Conservation (phyloP, 352 stramenopile species). For the Phytophthora pseudosyringae region DNA sequence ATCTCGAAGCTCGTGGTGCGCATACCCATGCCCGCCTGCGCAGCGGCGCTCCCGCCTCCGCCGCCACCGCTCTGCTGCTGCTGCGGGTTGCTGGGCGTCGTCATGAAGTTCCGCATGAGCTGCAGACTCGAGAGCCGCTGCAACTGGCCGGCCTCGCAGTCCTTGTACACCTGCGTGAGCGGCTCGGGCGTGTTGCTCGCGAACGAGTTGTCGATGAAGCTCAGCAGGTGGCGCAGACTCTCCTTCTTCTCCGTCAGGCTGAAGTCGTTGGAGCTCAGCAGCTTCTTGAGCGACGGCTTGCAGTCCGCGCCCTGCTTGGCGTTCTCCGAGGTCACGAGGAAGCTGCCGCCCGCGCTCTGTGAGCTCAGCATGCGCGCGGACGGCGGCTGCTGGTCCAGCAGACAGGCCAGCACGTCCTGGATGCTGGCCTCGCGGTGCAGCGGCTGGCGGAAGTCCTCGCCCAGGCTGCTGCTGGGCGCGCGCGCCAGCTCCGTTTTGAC, state of each 20-base stretch:
- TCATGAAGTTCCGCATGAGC: slow-evolving; percentile 84
- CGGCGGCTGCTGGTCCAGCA: slow-evolving; percentile 73
- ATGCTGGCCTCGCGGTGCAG: slow-evolving; percentile 80
- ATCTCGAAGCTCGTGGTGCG: slow-evolving; percentile 89
- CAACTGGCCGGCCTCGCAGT: slow-evolving; percentile 72
- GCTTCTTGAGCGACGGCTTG: slow-evolving; percentile 77
- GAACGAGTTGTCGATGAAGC: slow-evolving; percentile 88
- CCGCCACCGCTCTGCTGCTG: too few species aligned
- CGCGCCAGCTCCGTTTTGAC: slow-evolving; percentile 49
- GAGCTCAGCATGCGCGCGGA: slow-evolving; percentile 55
- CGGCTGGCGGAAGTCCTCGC: slow-evolving; percentile 53
- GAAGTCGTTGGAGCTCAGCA: slow-evolving; percentile 86
- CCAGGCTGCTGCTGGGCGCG: slow-evolving; percentile 30
- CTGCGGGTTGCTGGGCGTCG: slow-evolving; percentile 31
- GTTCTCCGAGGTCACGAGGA: slow-evolving; percentile 62
- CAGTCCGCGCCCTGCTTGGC: slow-evolving; percentile 30
- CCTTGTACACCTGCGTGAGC: slow-evolving; percentile 84
- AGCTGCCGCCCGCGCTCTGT: slow-evolving; percentile 49
- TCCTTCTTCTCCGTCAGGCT: slow-evolving; percentile 89
- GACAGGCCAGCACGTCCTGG: slow-evolving; percentile 77
- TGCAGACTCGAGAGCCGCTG: slow-evolving; percentile 80
- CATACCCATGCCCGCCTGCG: slow-evolving; percentile 48
- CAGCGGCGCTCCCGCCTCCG: neutral
- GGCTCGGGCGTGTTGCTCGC: slow-evolving; percentile 74
- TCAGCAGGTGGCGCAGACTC: slow-evolving; percentile 79